Conservation (phyloP, 169 alveolate species). For the Neospora caninum region DNA sequence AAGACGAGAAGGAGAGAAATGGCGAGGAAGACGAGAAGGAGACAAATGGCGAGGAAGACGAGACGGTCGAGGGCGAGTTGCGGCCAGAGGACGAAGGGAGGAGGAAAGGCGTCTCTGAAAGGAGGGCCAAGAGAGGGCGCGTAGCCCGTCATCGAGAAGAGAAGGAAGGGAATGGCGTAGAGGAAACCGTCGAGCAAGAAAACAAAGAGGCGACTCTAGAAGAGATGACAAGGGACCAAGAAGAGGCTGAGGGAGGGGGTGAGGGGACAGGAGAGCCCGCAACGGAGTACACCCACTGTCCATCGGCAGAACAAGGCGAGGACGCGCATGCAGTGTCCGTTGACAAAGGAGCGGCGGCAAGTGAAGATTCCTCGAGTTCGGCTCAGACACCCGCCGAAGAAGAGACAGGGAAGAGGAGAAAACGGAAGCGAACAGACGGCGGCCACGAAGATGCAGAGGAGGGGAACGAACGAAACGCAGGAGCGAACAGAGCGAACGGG, state of each 20-base stretch:
- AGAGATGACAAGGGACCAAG: slow-evolving; percentile 22
- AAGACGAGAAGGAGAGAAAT: neutral
- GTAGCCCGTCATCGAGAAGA: neutral
- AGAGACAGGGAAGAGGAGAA: slow-evolving; percentile 45
- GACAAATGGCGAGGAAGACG: neutral
- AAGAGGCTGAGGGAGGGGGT: slow-evolving; percentile 16
- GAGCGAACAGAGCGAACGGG: slow-evolving; percentile 6
- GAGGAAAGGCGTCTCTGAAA: neutral
- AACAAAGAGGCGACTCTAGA: neutral
- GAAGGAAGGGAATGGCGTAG: neutral
- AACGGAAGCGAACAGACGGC: neutral
- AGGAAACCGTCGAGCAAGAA: neutral
- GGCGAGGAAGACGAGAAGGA: slow-evolving; percentile 19
- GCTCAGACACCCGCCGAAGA: slow-evolving; percentile 67
- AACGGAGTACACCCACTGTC: too few species aligned
- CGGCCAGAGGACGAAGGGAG: neutral
- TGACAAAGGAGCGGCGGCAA: too few species aligned
- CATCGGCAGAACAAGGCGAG: too few species aligned
- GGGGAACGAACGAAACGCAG: neutral
- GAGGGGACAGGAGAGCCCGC: slow-evolving; percentile 24
- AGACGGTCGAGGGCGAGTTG: neutral
- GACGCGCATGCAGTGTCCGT: too few species aligned
- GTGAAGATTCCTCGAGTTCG: neutral
- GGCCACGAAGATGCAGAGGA: neutral
- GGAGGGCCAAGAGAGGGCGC: neutral